Evolutionary conservation across 2,329 filamentous ascomycete genomes (phyloP).

Genomic region (Beauveria scarabaeidicola): DNA sequence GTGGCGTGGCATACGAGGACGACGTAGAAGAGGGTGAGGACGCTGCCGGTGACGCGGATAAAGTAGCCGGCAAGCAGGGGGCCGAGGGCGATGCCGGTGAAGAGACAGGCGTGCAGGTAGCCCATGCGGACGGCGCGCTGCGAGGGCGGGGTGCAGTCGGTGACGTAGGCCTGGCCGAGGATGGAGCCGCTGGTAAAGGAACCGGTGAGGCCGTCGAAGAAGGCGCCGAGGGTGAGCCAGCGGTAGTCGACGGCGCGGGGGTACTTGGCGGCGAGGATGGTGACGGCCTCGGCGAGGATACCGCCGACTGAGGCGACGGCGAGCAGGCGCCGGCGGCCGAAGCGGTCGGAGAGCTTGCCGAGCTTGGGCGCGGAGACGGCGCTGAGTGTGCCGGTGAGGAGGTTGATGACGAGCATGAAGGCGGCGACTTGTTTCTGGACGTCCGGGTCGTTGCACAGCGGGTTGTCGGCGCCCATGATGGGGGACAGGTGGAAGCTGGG

Average conservation of each 20-base stretch:
- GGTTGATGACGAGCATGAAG: conserved; percentile 68
- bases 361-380: conserved; percentile 76
- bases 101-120: conserved; percentile 83
- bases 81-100: conserved; percentile 79
- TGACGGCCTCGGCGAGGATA: conserved; percentile 64
- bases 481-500: conserved; percentile 54
- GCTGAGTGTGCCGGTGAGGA: conserved; percentile 68
- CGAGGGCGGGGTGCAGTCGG: conserved; percentile 77
- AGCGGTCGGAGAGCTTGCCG: conserved; percentile 77
- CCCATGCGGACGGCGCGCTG: conserved; percentile 77
- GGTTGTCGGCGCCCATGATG: conserved; percentile 59
- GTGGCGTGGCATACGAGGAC: conserved; percentile 61
- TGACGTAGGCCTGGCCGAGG: conserved; percentile 75
- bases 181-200: conserved; percentile 78
- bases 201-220: conserved; percentile 75
- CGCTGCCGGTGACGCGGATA: conserved; percentile 63
- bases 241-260: conserved; percentile 66
- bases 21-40: conserved; percentile 79
- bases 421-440: conserved; percentile 69
- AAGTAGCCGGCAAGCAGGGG: conserved; percentile 75
- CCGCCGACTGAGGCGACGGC: conserved; percentile 66
- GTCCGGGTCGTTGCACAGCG: conserved; percentile 70
- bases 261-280: conserved; percentile 67
- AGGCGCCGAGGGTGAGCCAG: conserved; percentile 67
- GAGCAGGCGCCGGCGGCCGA: conserved; percentile 70